These are phyloP conservation scores for Penicillium manginii DNA, from an alignment of 495 filamentous ascomycete species.

Conservation along the genomic window DNA sequence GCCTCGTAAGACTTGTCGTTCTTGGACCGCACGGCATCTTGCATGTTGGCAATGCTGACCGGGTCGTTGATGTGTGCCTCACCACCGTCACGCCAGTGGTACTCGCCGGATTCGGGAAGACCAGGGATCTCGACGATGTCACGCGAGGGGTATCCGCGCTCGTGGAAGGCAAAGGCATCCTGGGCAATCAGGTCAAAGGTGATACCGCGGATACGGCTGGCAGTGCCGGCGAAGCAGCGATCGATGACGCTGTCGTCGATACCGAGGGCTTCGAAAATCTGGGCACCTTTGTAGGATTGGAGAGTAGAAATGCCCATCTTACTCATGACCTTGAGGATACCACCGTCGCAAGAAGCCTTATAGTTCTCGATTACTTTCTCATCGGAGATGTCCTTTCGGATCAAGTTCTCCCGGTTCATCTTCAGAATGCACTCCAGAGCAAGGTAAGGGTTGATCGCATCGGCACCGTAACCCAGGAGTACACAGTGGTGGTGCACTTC, in stretches of 20 bases:
- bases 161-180: conserved; percentile 96
- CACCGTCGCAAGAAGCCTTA: conserved; percentile 96
- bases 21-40: conserved; percentile 97
- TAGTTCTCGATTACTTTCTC: conserved; percentile 93
- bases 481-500: conserved; percentile 99
- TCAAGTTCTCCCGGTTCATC: conserved; percentile 94
- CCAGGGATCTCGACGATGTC: conserved; percentile 78
- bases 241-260: conserved; percentile 95
- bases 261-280: conserved; percentile 99
- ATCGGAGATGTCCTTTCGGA: conserved; percentile 85
- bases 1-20: conserved; percentile 99
- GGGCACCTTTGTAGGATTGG: conserved; percentile 97
- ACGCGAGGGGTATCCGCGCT: conserved; percentile 89
- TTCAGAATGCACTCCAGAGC: conserved; percentile 98
- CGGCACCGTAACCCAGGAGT: conserved; percentile 91
- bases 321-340: conserved; percentile 99
- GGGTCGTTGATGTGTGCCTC: conserved; percentile 99
- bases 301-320: conserved; percentile 99
- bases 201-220: conserved; percentile 92
- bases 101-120: conserved; percentile 93
- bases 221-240: conserved; percentile 94
- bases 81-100: conserved; percentile 99
- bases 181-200: conserved; percentile 96
- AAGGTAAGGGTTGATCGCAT: conserved; percentile 96
- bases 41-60: conserved; percentile 92